Percentiles rank a stretch among this genome's conserved stretches.
phyloP scores from a whole-genome alignment of 2,329 filamentous ascomycete genomes.

The Fusarium siculi region DNA sequence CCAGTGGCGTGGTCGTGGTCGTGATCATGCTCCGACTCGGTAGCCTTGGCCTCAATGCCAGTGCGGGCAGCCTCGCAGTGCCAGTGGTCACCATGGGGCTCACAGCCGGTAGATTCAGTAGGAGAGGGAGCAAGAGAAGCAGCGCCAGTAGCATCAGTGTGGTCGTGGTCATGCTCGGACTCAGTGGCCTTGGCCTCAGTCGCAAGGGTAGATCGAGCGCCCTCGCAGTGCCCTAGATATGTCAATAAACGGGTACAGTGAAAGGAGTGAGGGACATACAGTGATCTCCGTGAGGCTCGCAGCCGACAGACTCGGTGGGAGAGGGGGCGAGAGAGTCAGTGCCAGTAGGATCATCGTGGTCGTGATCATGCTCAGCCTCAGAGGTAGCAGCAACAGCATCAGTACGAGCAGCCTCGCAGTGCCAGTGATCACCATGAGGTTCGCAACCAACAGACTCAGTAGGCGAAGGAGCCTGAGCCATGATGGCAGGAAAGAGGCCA shows the following conservation, averaged over 20 bases:
- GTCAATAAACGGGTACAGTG: neutral
- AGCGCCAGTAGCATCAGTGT: neutral
- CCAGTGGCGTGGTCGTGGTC: neutral
- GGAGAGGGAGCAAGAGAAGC: conserved; percentile 26
- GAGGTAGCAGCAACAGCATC: conserved; percentile 1
- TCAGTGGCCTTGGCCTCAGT: conserved; percentile 9
- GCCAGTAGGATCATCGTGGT: neutral
- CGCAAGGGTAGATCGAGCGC: conserved; percentile 16
- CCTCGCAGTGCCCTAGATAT: conserved; percentile 37
- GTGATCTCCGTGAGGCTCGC: conserved; percentile 41
- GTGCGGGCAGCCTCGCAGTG: conserved; percentile 40
- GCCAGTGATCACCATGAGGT: conserved; percentile 40
- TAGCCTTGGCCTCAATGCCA: conserved; percentile 14
- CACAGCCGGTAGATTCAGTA: conserved; percentile 39
- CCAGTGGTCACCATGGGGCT: conserved; percentile 41
- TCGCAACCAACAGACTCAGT: conserved; percentile 42
- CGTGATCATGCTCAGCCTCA: neutral
- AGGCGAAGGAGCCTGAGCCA: conserved; percentile 39
- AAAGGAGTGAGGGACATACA: neutral
- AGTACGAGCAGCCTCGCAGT: conserved; percentile 39
- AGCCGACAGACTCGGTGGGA: conserved; percentile 38
- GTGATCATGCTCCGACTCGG: conserved; percentile 17
- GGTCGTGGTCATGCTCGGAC: conserved; percentile 8
- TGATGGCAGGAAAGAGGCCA: conserved; percentile 34
- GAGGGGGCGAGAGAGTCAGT: conserved; percentile 13